Evolutionary conservation across 768 basidiomycete genomes (phyloP).

Genomic region (Tubosaeta brunneosetosa): DNA sequence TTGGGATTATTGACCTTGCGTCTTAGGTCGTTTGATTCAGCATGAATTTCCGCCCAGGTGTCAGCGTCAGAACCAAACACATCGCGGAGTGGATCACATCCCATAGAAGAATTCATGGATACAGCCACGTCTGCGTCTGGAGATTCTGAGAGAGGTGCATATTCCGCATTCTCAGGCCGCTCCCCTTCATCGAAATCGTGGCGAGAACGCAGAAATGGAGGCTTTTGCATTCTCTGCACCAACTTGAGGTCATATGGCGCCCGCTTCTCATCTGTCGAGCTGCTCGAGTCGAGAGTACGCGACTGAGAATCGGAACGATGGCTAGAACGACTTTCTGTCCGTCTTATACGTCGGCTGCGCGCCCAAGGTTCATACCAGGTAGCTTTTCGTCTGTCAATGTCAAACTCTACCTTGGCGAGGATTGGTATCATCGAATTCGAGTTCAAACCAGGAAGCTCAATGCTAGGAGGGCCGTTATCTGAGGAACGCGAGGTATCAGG

Average conservation of each 20-base stretch:
- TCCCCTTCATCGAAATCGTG: conserved; percentile 25
- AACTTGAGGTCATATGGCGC: conserved; percentile 48
- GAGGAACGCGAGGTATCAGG: conserved; percentile 47
- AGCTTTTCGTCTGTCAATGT: conserved; percentile 78
- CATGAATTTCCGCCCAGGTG: conserved; percentile 53
- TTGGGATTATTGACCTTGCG: conserved; percentile 35
- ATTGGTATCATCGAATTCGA: conserved; percentile 71
- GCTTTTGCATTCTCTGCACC: conserved; percentile 45
- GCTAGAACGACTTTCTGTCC: conserved; percentile 41
- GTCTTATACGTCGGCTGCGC: conserved; percentile 56
- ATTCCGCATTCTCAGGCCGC: conserved; percentile 23
- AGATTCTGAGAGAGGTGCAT: conserved; percentile 29
- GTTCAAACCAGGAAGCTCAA: conserved; percentile 63
- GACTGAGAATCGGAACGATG: conserved; percentile 23
- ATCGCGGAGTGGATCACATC: conserved; percentile 51
- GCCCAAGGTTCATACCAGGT: conserved; percentile 86
- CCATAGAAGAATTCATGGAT: conserved; percentile 33
- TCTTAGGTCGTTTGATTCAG: conserved; percentile 28
- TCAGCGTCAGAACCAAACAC: conserved; percentile 66
- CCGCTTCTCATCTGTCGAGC: conserved; percentile 26
- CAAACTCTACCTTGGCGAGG: conserved; percentile 92
- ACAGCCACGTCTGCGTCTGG: conserved; percentile 33
- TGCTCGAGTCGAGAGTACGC: conserved; percentile 19
- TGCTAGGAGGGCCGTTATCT: conserved; percentile 39
- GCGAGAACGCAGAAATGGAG: conserved; percentile 27